phyloP scores from a whole-genome alignment of 2,329 filamentous ascomycete species.

The Thielaviopsis musarum region DNA sequence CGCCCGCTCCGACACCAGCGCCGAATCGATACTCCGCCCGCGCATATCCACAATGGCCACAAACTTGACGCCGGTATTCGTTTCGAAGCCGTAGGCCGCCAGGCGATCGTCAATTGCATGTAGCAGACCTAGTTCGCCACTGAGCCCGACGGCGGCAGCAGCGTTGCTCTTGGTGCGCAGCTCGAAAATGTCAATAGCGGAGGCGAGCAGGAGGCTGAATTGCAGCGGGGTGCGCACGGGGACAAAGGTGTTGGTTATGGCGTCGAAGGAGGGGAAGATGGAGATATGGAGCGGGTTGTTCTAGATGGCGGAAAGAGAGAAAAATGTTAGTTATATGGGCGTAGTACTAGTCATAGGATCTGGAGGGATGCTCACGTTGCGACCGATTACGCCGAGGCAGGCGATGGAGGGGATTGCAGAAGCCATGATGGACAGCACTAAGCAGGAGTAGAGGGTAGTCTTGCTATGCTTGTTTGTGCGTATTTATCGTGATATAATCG shows the following conservation, averaged over 20 bases:
- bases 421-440: slow-evolving; percentile 27
- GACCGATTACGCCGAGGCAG: slow-evolving; percentile 85
- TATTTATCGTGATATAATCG: too few relatives aligned
- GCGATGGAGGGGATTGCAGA: slow-evolving; percentile 63
- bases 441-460: background rate
- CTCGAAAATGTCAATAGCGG: slow-evolving; percentile 86
- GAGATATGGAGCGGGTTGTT: slow-evolving; percentile 93
- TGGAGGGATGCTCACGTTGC: slow-evolving; percentile 45
- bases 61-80: slow-evolving; percentile 85
- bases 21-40: slow-evolving; percentile 38
- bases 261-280: slow-evolving; percentile 62
- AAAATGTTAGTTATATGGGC: slow-evolving; percentile 6
- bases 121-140: slow-evolving; percentile 78
- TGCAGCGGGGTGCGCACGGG: slow-evolving; percentile 61
- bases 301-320: slow-evolving; percentile 30
- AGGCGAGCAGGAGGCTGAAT: slow-evolving; percentile 80
- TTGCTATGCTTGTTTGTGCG: too few relatives aligned
- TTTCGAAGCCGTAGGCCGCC: slow-evolving; percentile 89
- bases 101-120: slow-evolving; percentile 89
- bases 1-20: slow-evolving; percentile 14
- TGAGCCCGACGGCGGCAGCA: slow-evolving; percentile 33
- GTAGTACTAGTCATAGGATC: background rate
- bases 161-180: slow-evolving; percentile 62
- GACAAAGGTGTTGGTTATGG: slow-evolving; percentile 31
- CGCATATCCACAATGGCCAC: slow-evolving; percentile 85